phyloP scores from a whole-genome alignment of 1,139 yeast species.

The Taiozyma sp. region DNA sequence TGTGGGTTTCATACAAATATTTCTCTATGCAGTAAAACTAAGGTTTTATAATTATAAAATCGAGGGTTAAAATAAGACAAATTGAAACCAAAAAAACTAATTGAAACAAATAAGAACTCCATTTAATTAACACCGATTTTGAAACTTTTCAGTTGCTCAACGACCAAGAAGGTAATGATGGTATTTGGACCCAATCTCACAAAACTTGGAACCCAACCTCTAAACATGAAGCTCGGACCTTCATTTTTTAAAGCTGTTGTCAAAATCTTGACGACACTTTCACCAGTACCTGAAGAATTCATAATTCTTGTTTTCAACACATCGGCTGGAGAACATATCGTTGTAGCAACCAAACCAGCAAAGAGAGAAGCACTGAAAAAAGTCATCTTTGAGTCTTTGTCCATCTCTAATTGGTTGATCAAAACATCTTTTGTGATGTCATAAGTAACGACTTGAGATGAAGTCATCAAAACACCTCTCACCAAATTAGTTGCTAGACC shows the following conservation, averaged over 20 bases:
- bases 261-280: conserved; percentile 47
- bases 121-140: conserved; percentile 41
- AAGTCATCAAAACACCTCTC: conserved; percentile 85
- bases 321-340: conserved; percentile 89
- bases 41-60: background rate
- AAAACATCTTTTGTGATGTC: conserved; percentile 66
- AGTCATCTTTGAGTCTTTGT: conserved; percentile 59
- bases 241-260: conserved; percentile 55
- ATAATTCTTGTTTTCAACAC: conserved; percentile 85
- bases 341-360: conserved; percentile 85
- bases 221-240: conserved; percentile 73
- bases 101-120: background rate
- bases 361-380: conserved; percentile 73
- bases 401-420: conserved; percentile 44
- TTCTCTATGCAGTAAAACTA: background rate
- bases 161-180: conserved; percentile 73
- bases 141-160: conserved; percentile 67
- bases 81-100: background rate
- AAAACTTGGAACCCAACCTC: conserved; percentile 91
- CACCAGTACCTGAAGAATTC: conserved; percentile 52
- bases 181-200: conserved; percentile 88
- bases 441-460: conserved; percentile 86
- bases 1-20: no score
- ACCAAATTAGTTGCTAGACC: conserved; percentile 76
- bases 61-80: background rate